These are phyloP conservation scores for Leccinum ponderosum DNA, from an alignment of 1,284 basidiomycete species.

Conservation along the genomic window DNA sequence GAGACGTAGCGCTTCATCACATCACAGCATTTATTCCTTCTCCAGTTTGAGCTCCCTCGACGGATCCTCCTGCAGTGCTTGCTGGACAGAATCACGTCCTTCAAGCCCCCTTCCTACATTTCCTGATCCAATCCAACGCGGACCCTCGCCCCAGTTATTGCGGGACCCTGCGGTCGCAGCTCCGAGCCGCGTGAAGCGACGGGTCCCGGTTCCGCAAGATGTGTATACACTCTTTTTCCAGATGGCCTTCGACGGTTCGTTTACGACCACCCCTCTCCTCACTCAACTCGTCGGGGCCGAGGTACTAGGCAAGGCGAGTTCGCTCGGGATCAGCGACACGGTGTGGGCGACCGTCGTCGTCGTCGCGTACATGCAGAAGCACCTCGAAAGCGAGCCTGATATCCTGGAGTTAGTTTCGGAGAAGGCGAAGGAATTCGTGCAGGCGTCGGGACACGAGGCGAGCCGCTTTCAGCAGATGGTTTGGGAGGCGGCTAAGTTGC, in stretches of 20 bases:
- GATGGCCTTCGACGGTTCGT: constrained; percentile 51
- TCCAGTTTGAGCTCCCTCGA: constrained; percentile 53
- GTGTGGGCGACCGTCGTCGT: constrained; percentile 46
- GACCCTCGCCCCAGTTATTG: constrained; percentile 23
- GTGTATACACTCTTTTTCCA: constrained; percentile 39
- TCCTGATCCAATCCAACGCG: constrained; percentile 24
- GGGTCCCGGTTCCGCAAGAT: constrained; percentile 16
- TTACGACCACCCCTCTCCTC: constrained; percentile 31
- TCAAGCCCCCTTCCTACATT: constrained; percentile 19
- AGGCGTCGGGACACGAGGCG: background rate
- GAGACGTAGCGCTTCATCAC: constrained; percentile 17
- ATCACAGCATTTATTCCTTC: constrained; percentile 37
- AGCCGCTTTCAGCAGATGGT: constrained; percentile 25
- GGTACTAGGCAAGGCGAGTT: constrained; percentile 27
- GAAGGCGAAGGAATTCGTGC: constrained; percentile 39
- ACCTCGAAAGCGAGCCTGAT: constrained; percentile 34
- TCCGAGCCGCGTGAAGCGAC: background rate
- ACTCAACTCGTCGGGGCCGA: constrained; percentile 30
- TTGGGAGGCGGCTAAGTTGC: constrained; percentile 8
- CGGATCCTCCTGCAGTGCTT: constrained; percentile 31
- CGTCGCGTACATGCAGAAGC: constrained; percentile 39
- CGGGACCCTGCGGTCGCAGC: constrained; percentile 13
- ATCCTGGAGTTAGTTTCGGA: constrained; percentile 37
- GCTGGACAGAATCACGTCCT: constrained; percentile 37
- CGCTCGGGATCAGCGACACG: constrained; percentile 22